Base-by-base conservation (phyloP, 306 rosid species). In the Elaeagnus macrophylla region DNA sequence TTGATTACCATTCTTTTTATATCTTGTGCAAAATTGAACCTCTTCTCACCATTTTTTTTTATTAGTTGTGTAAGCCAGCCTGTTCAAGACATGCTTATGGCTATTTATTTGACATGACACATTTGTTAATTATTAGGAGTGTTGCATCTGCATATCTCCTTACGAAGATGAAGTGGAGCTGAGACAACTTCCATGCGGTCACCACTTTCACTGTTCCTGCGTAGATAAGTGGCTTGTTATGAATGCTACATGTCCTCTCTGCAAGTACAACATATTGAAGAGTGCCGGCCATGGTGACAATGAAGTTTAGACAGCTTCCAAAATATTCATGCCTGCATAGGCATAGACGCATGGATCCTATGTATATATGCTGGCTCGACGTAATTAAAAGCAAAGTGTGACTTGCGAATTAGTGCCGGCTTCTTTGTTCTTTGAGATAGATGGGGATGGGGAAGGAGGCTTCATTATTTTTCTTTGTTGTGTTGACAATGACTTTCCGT, bases 201-300 rank as follows among this genome's bases (percentile, higher is more conserved):
- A 91, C 77, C 97, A 91, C 69, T 91, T 86, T 72, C 97, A 91
- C 68, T 84, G 96, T 61, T 70, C 80, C 68, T 91, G 96, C 59
- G 94, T 91, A 9, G 97, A 91, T 61, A 91, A 86, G 66, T 91
- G 97, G 97, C 79, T 86, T 41, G 67, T 66, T 65, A 91, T 86
- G 19, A 91, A 91, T 38, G 96, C 97, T 12, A 84, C 94, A 13
- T 91, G 97, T 60, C 97, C 97, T 49, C 96, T 91, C 67, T 91
- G 97, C 88, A 91, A 86, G 78, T 86, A 79, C 77, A 82, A 86
- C 77, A 86, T 90, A 63, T 72, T 86, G 80, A 86, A 90, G 80
- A 83, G 82, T 66, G 75, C 78, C 66, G 68, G 64, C 68, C 74
- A 65, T 39, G 72, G 67, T 54, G 86, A 73, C 73, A 94, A 76